Conservation (phyloP, 129 eudicot genomes). For the Pittosporum tobira region DNA sequence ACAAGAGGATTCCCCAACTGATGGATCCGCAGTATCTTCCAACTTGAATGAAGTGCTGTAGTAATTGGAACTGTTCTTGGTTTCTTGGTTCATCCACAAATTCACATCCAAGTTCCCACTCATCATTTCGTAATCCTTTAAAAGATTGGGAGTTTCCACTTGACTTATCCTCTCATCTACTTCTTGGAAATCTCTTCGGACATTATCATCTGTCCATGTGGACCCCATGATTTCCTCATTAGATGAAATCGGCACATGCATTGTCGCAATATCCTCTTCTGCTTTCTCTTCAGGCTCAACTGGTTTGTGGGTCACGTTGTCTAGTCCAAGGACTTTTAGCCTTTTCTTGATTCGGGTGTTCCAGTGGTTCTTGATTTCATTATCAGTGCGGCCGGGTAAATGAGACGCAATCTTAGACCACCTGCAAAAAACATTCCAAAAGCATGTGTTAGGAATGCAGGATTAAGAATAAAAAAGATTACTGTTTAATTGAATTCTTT, state of each 20-base stretch:
- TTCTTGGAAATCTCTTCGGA: constrained; percentile 9
- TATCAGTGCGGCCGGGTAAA: constrained; percentile 80
- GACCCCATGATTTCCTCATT: constrained; percentile 1
- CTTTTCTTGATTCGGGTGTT: constrained; percentile 79
- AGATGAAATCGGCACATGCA: neutral
- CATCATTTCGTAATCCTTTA: constrained; percentile 8
- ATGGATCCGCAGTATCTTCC: constrained; percentile 33
- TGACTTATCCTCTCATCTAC: constrained; percentile 9
- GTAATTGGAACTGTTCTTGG: constrained; percentile 5
- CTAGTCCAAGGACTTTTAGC: constrained; percentile 39
- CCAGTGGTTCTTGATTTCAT: constrained; percentile 76
- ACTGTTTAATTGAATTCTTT: too few species aligned
- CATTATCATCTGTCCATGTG: constrained; percentile 14
- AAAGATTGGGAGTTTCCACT: constrained; percentile 1
- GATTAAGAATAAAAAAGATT: too few species aligned
- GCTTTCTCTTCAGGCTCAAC: constrained; percentile 23
- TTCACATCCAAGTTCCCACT: constrained; percentile 18
- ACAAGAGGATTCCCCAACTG: constrained; percentile 23
- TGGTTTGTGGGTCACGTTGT: constrained; percentile 40
- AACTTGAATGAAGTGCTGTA: constrained; percentile 22
- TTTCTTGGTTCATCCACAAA: constrained; percentile 30
- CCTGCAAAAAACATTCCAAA: constrained; percentile 12
- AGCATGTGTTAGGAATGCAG: neutral
- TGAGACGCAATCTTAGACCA: constrained; percentile 80
- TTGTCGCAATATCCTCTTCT: neutral